Conservation (phyloP, 345 rosid genomes). For the Eucalyptus tenuipes region DNA sequence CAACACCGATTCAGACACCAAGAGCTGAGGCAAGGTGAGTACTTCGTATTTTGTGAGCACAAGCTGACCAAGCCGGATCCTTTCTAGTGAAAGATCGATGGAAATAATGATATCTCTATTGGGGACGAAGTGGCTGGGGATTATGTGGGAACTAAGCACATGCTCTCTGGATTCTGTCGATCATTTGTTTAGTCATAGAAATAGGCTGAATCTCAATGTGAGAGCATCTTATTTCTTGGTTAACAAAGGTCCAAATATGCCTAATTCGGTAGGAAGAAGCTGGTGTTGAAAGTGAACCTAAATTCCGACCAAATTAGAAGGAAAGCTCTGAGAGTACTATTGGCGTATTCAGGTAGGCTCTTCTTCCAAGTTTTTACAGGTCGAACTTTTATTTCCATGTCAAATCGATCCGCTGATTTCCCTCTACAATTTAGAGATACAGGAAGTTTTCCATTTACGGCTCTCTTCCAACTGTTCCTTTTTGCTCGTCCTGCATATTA, state of each 20-base stretch:
- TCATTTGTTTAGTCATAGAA: too few species aligned
- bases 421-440: too few species aligned
- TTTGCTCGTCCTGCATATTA: not conserved
- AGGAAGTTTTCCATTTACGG: too few species aligned
- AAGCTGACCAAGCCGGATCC: not conserved
- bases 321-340: too few species aligned
- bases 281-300: not conserved
- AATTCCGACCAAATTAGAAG: too few species aligned
- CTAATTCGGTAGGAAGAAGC: not conserved
- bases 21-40: not conserved
- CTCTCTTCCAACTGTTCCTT: not conserved
- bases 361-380: too few species aligned
- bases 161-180: too few species aligned
- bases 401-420: too few species aligned
- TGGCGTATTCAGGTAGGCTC: too few species aligned
- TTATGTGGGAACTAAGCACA: too few species aligned
- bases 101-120: not conserved
- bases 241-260: not conserved
- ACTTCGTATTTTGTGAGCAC: not conserved
- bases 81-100: not conserved
- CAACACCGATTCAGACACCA: not conserved
- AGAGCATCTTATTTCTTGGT: not conserved
- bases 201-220: not conserved
- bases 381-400: too few species aligned
- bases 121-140: not conserved